Conservation (phyloP, 139 green algal genomes). For the Chlamydomonas sp. region DNA sequence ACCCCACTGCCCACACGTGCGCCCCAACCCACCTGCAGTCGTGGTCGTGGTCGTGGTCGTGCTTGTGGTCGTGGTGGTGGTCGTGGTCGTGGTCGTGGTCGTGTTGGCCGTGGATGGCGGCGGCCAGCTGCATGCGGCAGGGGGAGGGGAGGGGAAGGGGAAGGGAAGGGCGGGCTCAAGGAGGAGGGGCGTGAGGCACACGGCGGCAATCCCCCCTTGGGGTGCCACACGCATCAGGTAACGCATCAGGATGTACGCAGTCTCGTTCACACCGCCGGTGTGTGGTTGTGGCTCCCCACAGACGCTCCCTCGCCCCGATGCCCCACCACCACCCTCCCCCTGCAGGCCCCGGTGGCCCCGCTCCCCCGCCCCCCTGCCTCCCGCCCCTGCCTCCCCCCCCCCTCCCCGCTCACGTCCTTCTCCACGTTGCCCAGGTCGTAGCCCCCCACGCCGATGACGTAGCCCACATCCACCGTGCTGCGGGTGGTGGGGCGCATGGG, state of each 20-base stretch:
- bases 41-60: slow-evolving; percentile 44
- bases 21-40: slow-evolving; percentile 32
- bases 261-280: too few relatives aligned
- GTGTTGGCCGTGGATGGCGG: slow-evolving; percentile 19
- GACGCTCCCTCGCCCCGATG: too few relatives aligned
- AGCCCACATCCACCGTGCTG: slow-evolving; percentile 83
- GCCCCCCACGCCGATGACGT: slow-evolving; percentile 93
- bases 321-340: too few relatives aligned
- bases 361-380: neutral
- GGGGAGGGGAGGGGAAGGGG: neutral
- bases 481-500: neutral
- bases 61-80: slow-evolving; percentile 36
- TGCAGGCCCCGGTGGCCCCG: neutral
- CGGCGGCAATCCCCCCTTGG: too few relatives aligned
- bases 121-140: neutral
- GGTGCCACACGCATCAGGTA: too few relatives aligned
- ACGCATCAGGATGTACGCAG: too few relatives aligned
- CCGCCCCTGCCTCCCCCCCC: neutral
- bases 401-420: slow-evolving; percentile 63
- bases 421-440: slow-evolving; percentile 94
- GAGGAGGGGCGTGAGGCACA: too few relatives aligned
- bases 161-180: neutral
- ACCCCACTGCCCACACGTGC: too few relatives aligned
- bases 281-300: too few relatives aligned
- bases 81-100: slow-evolving; percentile 40